Evolutionary conservation across 2,329 filamentous ascomycete genomes (phyloP).

Genomic region (Fusarium sp.): DNA sequence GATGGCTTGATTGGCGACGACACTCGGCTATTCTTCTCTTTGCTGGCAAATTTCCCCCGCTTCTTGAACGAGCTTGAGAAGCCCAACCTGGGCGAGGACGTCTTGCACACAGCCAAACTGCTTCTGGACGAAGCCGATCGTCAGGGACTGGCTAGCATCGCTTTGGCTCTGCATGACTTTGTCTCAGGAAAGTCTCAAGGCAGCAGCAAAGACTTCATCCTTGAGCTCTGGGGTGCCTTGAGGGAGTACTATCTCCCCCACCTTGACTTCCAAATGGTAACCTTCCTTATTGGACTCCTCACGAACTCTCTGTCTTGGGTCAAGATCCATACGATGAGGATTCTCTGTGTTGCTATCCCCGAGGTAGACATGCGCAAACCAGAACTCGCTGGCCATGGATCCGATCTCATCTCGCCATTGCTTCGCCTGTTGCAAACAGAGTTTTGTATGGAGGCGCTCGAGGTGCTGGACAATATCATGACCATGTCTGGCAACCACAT

Average conservation of each 20-base stretch:
- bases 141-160: slow-evolving; percentile 76
- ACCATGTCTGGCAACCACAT: slow-evolving; percentile 91
- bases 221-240: slow-evolving; percentile 78
- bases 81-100: slow-evolving; percentile 64
- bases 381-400: slow-evolving; percentile 90
- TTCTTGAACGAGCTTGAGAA: slow-evolving; percentile 85
- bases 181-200: slow-evolving; percentile 73
- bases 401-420: slow-evolving; percentile 93
- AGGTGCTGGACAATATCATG: slow-evolving; percentile 95
- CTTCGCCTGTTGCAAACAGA: slow-evolving; percentile 91
- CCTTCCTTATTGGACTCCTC: slow-evolving; percentile 90
- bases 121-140: slow-evolving; percentile 79
- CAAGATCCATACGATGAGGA: slow-evolving; percentile 91
- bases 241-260: slow-evolving; percentile 83
- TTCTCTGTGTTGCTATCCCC: slow-evolving; percentile 86
- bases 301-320: slow-evolving; percentile 92
- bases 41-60: slow-evolving; percentile 91
- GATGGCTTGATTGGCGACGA: slow-evolving; percentile 86
- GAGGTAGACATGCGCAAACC: slow-evolving; percentile 93
- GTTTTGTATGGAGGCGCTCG: slow-evolving; percentile 90
- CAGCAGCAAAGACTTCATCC: slow-evolving; percentile 80
- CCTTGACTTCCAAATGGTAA: slow-evolving; percentile 85
- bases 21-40: slow-evolving; percentile 82
- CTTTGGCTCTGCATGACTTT: slow-evolving; percentile 76
- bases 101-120: slow-evolving; percentile 73